Base-by-base conservation (phyloP, 768 basidiomycete species). In the Lentinus brumalis region DNA sequence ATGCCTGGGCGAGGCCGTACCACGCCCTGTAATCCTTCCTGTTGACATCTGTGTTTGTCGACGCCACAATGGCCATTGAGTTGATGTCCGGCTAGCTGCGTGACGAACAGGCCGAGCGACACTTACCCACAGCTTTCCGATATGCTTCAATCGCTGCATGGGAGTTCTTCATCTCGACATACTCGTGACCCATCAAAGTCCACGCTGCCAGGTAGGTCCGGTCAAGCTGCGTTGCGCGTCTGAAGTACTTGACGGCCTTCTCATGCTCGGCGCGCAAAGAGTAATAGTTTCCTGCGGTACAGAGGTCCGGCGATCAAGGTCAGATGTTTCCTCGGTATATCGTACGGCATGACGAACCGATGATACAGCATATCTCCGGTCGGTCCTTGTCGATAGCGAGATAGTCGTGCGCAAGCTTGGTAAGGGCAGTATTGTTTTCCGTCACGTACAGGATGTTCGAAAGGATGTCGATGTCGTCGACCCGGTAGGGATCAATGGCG, bases 181-280 rank as follows among this genome's bases (percentile, higher is more conserved):
- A 98, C 75, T 98, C 97, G 70, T 99, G 97, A 1, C 97, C 97
- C 94, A 99, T 95, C 64, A 99, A 77, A 4, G 96, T 98, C 97
- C 97, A 99, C 5, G 97, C 97, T 7, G 95, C 92, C 47, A 98
- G 81, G 75, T 95, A 98, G 2, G 91, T 95, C 57, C 92, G 85
- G 73, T 99, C 96, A 50, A 99, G 84, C 69, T 96, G 89, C n/a
- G 95, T 91, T 8, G 96, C 94, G 60, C 96, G 84, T 64, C 89
- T 83, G 76, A 98, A 98, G 75, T 98, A 98, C 68, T 90, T 90
- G 65, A 98, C 89, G 1, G 97, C 95, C 76, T 96, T 96, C 72
- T 94, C 94, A 74, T 98, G 95, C 69, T 98, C 96, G 12, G 87
- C 85, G 30, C 94, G 86, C 14, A 96, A 81, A 7, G 96, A 97